These are phyloP conservation scores for Tolypocladium ophioglossoides DNA, from an alignment of 2,329 filamentous ascomycete genomes.

Conservation along the genomic window DNA sequence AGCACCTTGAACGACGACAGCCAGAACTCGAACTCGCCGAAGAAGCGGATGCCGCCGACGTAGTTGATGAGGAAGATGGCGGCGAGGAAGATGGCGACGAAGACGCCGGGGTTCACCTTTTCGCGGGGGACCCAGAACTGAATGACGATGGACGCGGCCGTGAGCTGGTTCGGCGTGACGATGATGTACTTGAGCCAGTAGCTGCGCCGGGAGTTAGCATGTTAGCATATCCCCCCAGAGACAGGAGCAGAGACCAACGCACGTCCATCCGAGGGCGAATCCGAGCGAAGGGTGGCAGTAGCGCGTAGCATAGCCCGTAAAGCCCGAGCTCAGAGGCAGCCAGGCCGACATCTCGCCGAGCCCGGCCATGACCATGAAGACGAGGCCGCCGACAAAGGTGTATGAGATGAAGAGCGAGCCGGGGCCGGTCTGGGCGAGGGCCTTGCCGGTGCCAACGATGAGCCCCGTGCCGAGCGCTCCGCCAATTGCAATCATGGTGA, in stretches of 20 bases:
- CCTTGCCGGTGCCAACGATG: slow-evolving; percentile 56
- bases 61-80: slow-evolving; percentile 57
- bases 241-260: slow-evolving; percentile 17
- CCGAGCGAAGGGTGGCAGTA: slow-evolving; percentile 75
- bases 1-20: slow-evolving; percentile 57
- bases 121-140: slow-evolving; percentile 62
- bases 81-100: slow-evolving; percentile 61
- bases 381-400: slow-evolving; percentile 56
- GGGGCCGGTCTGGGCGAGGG: slow-evolving; percentile 44
- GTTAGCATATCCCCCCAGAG: not conserved
- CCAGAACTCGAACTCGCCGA: slow-evolving; percentile 56
- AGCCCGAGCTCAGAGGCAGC: slow-evolving; percentile 68
- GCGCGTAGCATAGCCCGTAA: slow-evolving; percentile 69
- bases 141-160: slow-evolving; percentile 68
- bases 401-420: slow-evolving; percentile 64
- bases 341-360: slow-evolving; percentile 80
- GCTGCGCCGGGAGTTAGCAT: slow-evolving; percentile 16
- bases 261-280: slow-evolving; percentile 67
- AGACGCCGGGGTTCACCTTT: slow-evolving; percentile 65
- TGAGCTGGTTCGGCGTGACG: slow-evolving; percentile 74
- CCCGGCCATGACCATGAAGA: slow-evolving; percentile 72
- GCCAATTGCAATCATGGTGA: slow-evolving; percentile 57
- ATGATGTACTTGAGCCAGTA: slow-evolving; percentile 76
- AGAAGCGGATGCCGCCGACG: slow-evolving; percentile 49
- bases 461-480: slow-evolving; percentile 66